Evolutionary conservation across 352 stramenopile genomes (phyloP).

Genomic region (Globisporangium sylvaticum): DNA sequence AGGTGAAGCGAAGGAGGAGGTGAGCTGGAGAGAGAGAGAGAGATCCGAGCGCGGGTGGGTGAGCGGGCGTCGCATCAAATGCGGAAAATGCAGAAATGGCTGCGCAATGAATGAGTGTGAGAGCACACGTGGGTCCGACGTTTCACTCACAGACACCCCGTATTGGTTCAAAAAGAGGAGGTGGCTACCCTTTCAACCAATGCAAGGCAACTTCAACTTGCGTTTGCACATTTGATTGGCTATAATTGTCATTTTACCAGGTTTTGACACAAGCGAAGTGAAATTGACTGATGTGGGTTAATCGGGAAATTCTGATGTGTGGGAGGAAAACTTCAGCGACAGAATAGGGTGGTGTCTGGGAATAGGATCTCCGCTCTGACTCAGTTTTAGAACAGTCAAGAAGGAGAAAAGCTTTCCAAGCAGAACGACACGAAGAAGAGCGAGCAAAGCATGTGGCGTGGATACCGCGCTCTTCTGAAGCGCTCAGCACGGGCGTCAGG

Average conservation of each 20-base stretch:
- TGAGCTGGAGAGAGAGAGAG: background rate
- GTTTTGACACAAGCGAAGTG: background rate
- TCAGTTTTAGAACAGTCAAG: slow-evolving; percentile 1
- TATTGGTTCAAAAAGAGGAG: background rate
- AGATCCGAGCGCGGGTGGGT: background rate
- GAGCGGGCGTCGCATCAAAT: background rate
- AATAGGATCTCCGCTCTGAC: background rate
- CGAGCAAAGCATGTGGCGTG: slow-evolving; percentile 7
- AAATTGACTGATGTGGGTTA: background rate
- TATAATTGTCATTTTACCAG: background rate
- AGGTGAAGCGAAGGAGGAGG: background rate
- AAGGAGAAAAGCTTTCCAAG: background rate
- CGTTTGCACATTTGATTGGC: background rate
- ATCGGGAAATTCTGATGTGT: background rate
- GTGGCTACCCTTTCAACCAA: background rate
- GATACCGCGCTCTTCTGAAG: slow-evolving; percentile 6
- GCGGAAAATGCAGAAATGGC: background rate
- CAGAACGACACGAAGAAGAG: background rate
- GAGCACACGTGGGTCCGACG: background rate
- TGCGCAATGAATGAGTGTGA: background rate
- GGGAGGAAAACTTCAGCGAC: background rate
- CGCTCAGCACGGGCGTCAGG: background rate
- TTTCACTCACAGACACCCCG: background rate
- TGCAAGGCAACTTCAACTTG: slow-evolving; percentile 1
- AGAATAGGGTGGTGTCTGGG: background rate